These are phyloP conservation scores for Monosporascus sp. DNA, from an alignment of 2,329 filamentous ascomycete genomes.

Conservation along the genomic window DNA sequence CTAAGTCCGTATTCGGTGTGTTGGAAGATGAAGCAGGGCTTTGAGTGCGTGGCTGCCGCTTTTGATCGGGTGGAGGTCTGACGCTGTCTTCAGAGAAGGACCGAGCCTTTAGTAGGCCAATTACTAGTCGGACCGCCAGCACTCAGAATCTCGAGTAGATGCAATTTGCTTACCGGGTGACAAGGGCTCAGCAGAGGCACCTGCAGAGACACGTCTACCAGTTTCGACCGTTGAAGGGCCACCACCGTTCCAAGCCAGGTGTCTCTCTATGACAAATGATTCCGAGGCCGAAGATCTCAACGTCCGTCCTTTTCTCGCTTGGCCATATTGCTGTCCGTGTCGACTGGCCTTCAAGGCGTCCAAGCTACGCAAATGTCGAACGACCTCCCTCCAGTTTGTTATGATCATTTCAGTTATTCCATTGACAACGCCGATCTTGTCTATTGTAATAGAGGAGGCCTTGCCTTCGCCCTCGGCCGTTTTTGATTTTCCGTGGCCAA, in stretches of 20 bases:
- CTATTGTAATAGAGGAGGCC: conserved; percentile 31
- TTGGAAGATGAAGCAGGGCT: conserved; percentile 10
- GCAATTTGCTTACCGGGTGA: conserved; percentile 16
- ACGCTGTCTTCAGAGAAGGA: background rate
- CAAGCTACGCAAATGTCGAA: conserved; percentile 52
- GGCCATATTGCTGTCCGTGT: conserved; percentile 2
- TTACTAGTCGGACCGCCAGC: conserved; percentile 5
- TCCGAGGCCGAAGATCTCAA: conserved; percentile 38
- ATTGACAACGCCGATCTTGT: conserved; percentile 55
- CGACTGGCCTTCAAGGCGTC: conserved; percentile 25
- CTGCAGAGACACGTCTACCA: conserved; percentile 28
- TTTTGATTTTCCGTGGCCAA: conserved; percentile 12
- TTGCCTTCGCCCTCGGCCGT: conserved; percentile 11
- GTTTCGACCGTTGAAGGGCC: conserved; percentile 8
- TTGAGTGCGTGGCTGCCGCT: conserved; percentile 9
- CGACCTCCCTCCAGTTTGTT: conserved; percentile 58
- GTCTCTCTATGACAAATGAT: conserved; percentile 31
- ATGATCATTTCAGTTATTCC: conserved; percentile 61
- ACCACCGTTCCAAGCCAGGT: conserved; percentile 29
- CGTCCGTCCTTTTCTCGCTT: conserved; percentile 6
- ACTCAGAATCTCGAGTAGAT: background rate
- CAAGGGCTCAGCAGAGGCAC: conserved; percentile 30
- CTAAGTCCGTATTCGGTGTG: conserved; percentile 6
- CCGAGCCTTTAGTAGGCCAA: conserved; percentile 3
- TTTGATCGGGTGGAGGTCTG: conserved; percentile 10